A percentile compares a stretch with the other conserved stretches of the same genome.
Conservation (phyloP, 1,284 basidiomycete species). For the Porogramme epimiltina region DNA sequence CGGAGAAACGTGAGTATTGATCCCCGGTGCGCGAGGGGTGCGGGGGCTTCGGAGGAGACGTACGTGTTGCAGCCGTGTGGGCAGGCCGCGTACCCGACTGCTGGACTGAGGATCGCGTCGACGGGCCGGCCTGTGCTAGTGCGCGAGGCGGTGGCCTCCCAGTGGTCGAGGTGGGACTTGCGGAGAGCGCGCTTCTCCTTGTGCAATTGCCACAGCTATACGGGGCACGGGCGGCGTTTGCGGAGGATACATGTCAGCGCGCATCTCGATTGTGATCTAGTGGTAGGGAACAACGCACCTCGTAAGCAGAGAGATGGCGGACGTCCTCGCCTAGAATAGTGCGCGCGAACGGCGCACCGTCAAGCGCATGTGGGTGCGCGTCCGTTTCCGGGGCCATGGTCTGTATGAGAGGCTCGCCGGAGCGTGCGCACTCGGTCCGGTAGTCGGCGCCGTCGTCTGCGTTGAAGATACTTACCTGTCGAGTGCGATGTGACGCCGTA, state of each 20-base stretch:
- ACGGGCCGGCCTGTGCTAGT: constrained; percentile 51
- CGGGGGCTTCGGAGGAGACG: constrained; percentile 6
- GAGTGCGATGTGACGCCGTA: no score
- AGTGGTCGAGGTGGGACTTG: constrained; percentile 47
- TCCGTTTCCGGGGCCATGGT: constrained; percentile 32
- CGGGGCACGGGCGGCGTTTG: constrained; percentile 35
- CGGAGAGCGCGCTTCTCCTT: constrained; percentile 38
- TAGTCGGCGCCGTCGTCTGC: constrained; percentile 35
- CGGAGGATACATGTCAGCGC: constrained; percentile 13
- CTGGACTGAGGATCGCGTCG: constrained; percentile 45
- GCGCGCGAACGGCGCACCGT: constrained; percentile 28
- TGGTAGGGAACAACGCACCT: constrained; percentile 25
- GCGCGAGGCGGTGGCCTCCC: constrained; percentile 40
- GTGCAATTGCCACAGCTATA: constrained; percentile 46
- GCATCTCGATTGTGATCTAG: constrained; percentile 6
- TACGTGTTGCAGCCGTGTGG: constrained; percentile 40
- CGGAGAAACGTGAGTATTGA: no score
- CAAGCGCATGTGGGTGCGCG: constrained; percentile 31
- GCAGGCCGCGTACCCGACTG: constrained; percentile 35
- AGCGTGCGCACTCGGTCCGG: constrained; percentile 28
- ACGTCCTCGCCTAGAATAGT: constrained; percentile 28
- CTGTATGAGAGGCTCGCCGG: constrained; percentile 35
- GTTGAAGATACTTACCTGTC: constrained; percentile 34
- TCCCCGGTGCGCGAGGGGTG: not conserved
- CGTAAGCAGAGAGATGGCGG: constrained; percentile 30